Evolutionary conservation across 2,329 filamentous ascomycete species (phyloP).

Genomic region (Trichoderma afroharzianum): DNA sequence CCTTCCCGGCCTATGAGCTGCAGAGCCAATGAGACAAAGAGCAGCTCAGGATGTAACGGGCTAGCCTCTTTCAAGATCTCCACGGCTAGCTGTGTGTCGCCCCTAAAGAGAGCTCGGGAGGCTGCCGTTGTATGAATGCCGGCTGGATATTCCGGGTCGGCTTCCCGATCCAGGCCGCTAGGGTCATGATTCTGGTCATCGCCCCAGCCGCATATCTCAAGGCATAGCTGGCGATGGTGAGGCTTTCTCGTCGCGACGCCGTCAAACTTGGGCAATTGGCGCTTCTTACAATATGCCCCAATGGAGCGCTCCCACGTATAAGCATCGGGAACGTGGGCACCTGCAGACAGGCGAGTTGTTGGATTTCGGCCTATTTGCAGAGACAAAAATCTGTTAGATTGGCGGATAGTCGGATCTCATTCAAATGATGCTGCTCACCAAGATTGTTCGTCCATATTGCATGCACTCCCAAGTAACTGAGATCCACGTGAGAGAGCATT

Average conservation of each 20-base stretch:
- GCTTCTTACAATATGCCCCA: conserved; percentile 59
- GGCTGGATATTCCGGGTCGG: conserved; percentile 46
- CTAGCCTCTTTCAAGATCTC: conserved; percentile 67
- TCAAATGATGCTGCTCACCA: conserved; percentile 41
- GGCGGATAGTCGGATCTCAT: too few species aligned
- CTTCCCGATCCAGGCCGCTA: conserved; percentile 41
- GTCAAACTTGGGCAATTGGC: conserved; percentile 59
- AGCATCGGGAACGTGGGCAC: conserved; percentile 44
- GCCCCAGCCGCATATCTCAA: conserved; percentile 73
- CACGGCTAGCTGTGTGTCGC: conserved; percentile 64
- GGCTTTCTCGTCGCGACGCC: conserved; percentile 62
- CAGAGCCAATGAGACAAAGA: conserved; percentile 65
- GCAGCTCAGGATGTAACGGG: conserved; percentile 57
- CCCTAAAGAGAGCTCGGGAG: conserved; percentile 71
- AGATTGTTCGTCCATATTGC: conserved; percentile 69
- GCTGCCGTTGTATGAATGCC: conserved; percentile 68
- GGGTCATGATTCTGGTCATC: conserved; percentile 47
- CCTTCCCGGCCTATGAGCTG: conserved; percentile 57
- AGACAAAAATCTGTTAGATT: not conserved
- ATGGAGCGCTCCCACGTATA: conserved; percentile 60
- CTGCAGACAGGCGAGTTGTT: conserved; percentile 45
- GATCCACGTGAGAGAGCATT: conserved; percentile 63
- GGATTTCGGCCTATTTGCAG: conserved; percentile 44
- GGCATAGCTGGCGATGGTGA: conserved; percentile 69
- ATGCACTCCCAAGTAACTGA: conserved; percentile 72